Percentiles rank a stretch among this genome's conserved stretches.
phyloP scores from a whole-genome alignment of 164 flowering plant genomes.

The Aristolochia fimbriata region DNA sequence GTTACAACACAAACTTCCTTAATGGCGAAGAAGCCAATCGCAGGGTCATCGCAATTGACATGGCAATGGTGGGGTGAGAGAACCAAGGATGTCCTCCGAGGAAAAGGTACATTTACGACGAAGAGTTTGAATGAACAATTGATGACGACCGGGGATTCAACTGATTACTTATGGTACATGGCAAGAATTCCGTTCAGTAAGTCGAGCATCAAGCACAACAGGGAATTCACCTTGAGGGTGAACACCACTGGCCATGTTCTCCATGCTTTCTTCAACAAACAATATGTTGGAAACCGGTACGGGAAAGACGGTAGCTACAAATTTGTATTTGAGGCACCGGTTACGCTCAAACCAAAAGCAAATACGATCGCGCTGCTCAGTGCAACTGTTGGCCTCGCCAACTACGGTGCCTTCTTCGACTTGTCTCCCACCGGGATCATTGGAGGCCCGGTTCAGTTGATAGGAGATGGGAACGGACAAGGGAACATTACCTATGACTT shows the following conservation, averaged over 20 bases:
- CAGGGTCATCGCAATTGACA: slow-evolving; percentile 19
- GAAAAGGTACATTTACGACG: slow-evolving; percentile 21
- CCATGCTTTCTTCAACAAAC: slow-evolving; percentile 56
- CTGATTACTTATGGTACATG: slow-evolving; percentile 83
- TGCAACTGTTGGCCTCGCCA: slow-evolving; percentile 44
- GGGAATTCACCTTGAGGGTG: slow-evolving; percentile 32
- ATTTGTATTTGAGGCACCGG: slow-evolving; percentile 21
- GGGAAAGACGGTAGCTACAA: slow-evolving; percentile 7
- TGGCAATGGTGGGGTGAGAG: slow-evolving; percentile 63
- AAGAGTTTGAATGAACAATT: slow-evolving; percentile 47
- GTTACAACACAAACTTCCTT: slow-evolving; percentile 39
- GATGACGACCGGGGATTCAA: slow-evolving; percentile 23
- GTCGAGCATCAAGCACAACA: not conserved
- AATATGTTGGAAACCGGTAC: slow-evolving; percentile 39
- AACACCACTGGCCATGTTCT: slow-evolving; percentile 50
- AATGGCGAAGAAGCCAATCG: slow-evolving; percentile 30
- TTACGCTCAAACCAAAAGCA: slow-evolving; percentile 27
- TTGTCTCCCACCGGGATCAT: slow-evolving; percentile 24
- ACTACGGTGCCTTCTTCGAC: slow-evolving; percentile 49
- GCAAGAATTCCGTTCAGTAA: slow-evolving; percentile 33
- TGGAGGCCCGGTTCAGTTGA: slow-evolving; percentile 36
- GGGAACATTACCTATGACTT: slow-evolving; percentile 28
- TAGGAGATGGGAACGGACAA: slow-evolving; percentile 22
- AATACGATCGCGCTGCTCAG: slow-evolving; percentile 51
- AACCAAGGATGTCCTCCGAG: slow-evolving; percentile 12